These are phyloP conservation scores for Draba incana DNA, from an alignment of 345 rosid species.

Conservation along the genomic window DNA sequence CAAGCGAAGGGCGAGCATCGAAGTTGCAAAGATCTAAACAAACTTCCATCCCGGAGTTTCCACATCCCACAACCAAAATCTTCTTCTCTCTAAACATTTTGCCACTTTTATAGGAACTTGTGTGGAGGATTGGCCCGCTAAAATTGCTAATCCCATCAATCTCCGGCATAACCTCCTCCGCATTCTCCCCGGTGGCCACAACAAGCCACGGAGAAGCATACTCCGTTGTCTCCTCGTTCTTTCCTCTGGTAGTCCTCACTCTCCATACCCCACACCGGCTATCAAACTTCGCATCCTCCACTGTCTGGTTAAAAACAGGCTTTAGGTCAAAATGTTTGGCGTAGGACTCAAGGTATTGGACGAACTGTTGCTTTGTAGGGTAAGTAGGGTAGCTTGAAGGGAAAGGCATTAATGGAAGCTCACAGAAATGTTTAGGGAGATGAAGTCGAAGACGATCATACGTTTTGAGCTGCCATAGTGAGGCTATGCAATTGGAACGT, in stretches of 20 bases:
- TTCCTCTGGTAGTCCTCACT: slow-evolving; percentile 51
- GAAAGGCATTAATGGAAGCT: slow-evolving; percentile 72
- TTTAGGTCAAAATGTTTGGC: slow-evolving; percentile 46
- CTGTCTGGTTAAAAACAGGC: slow-evolving; percentile 56
- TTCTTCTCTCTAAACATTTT: slow-evolving; percentile 51
- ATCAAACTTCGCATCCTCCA: slow-evolving; percentile 62
- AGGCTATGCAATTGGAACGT: slow-evolving; percentile 64
- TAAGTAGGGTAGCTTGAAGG: slow-evolving; percentile 68
- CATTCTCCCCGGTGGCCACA: slow-evolving; percentile 87
- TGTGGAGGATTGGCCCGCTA: slow-evolving; percentile 59
- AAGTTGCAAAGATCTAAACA: slow-evolving; percentile 83
- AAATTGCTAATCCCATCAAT: slow-evolving; percentile 65
- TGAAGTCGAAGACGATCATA: slow-evolving; percentile 91
- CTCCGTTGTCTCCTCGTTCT: slow-evolving; percentile 48
- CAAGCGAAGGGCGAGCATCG: slow-evolving; percentile 65
- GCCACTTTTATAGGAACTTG: slow-evolving; percentile 63
- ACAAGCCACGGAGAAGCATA: slow-evolving; percentile 68
- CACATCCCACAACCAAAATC: slow-evolving; percentile 90
- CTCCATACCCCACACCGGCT: slow-evolving; percentile 54
- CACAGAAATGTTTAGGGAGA: slow-evolving; percentile 83
- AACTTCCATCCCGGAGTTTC: slow-evolving; percentile 96
- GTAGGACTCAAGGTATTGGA: slow-evolving; percentile 63
- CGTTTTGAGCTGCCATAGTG: slow-evolving; percentile 79
- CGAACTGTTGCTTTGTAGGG: slow-evolving; percentile 77
- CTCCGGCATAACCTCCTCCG: slow-evolving; percentile 61